phyloP scores from a whole-genome alignment of 768 basidiomycete genomes.

The Auricularia auricula-judae region DNA sequence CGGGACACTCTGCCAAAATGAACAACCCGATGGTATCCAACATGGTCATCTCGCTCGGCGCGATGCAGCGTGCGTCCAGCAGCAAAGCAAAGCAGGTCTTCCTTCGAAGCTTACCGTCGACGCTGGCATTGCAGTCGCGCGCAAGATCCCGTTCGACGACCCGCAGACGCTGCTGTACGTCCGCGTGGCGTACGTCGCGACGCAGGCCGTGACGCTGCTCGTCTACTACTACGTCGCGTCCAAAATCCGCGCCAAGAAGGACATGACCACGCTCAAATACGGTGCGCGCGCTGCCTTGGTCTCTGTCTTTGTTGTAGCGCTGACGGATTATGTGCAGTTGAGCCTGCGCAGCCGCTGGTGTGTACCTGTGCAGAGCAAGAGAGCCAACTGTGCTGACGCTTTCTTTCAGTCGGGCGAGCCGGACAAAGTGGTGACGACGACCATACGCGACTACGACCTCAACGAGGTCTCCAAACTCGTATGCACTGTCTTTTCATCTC shows the following conservation, averaged over 20 bases:
- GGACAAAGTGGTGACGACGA: constrained; percentile 77
- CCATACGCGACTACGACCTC: constrained; percentile 89
- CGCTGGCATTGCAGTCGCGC: constrained; percentile 49
- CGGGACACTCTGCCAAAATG: constrained; percentile 13
- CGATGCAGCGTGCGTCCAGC: constrained; percentile 63
- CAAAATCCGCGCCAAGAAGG: constrained; percentile 92
- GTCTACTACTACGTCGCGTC: constrained; percentile 73
- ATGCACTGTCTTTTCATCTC: not conserved
- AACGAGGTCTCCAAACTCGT: constrained; percentile 71
- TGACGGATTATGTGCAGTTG: constrained; percentile 37
- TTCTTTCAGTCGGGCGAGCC: constrained; percentile 43
- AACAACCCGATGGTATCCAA: constrained; percentile 75
- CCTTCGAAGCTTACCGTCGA: not conserved
- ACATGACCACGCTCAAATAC: constrained; percentile 93
- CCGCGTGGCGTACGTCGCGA: constrained; percentile 68
- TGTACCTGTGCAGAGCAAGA: constrained; percentile 15
- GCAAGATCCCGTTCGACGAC: constrained; percentile 85
- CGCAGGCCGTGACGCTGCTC: constrained; percentile 60
- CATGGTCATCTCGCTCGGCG: constrained; percentile 81
- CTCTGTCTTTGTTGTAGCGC: not conserved
- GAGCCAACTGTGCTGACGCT: not conserved
- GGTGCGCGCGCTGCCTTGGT: constrained; percentile 34
- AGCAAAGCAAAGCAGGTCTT: not conserved
- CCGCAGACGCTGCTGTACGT: constrained; percentile 72
- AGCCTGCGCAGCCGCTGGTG: constrained; percentile 67